These are phyloP conservation scores for Paramecium octaurelia DNA, from an alignment of 73 alveolate genomes.

Conservation along the genomic window DNA sequence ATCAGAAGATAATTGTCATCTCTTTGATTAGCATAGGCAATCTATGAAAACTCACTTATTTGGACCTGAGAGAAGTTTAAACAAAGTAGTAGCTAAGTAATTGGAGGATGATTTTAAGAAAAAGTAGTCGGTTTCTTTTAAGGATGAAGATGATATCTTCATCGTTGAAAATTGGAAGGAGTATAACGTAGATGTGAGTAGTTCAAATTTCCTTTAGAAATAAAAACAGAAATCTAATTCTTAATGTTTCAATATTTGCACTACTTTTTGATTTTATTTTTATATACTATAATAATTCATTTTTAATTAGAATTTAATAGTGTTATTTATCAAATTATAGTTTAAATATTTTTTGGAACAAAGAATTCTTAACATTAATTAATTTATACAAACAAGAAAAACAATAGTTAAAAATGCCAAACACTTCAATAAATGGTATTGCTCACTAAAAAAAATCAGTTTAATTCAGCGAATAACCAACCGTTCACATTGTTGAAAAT, in stretches of 20 bases:
- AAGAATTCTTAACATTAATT: not conserved
- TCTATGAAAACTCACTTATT: not conserved
- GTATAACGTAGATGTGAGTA: not conserved
- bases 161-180: conserved; percentile 1
- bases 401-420: not conserved
- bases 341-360: not conserved
- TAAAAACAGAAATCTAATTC: not conserved
- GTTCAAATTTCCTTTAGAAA: not conserved
- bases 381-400: not conserved
- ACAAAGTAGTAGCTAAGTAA: not conserved
- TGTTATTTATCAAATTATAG: not conserved
- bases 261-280: not conserved
- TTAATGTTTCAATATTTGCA: not conserved
- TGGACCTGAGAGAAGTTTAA: not conserved
- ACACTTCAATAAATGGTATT: not conserved
- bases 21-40: not conserved
- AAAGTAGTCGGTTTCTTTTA: not conserved
- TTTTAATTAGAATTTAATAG: not conserved
- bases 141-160: not conserved
- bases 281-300: not conserved
- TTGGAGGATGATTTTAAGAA: not conserved
- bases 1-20: not conserved
- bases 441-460: not conserved
- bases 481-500: conserved; percentile 18
- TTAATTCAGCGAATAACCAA: not conserved